A percentile compares a stretch with the other conserved stretches of the same genome.
Evolutionary conservation across 2,329 filamentous ascomycete genomes (phyloP).

Genomic region (Colletotrichum cereale): DNA sequence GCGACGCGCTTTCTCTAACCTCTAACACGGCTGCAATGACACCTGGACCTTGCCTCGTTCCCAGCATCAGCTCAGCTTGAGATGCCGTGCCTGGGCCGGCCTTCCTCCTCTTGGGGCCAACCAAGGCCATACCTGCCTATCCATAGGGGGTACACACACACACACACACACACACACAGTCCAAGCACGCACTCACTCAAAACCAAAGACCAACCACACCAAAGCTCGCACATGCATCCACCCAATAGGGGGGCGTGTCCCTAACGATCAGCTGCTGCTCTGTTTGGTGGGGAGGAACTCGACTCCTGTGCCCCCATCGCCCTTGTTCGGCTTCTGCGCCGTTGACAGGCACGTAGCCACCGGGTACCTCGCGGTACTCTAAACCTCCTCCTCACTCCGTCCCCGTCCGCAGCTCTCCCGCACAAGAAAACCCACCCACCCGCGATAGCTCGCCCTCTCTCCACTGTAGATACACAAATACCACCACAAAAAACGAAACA

Average conservation of each 20-base stretch:
- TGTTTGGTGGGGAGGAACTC: not conserved
- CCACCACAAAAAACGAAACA: not conserved
- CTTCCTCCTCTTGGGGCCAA: not conserved
- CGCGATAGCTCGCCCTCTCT: slow-evolving; percentile 1
- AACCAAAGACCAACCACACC: not conserved
- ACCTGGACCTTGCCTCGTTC: not conserved
- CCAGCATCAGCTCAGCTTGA: slow-evolving; percentile 5
- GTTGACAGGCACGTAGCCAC: slow-evolving; percentile 2
- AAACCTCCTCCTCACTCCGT: not conserved
- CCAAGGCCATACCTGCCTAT: too few relatives aligned
- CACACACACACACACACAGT: too few relatives aligned
- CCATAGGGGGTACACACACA: too few relatives aligned
- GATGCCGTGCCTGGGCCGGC: not conserved
- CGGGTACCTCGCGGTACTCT: slow-evolving; percentile 6
- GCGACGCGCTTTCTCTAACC: slow-evolving; percentile 4
- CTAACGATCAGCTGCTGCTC: not conserved
- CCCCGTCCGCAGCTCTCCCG: slow-evolving; percentile 5
- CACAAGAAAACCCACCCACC: not conserved
- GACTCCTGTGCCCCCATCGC: not conserved
- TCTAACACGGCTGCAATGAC: not conserved
- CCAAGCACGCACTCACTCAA: not conserved
- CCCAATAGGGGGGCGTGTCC: not conserved
- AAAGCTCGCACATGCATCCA: not conserved
- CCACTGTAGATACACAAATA: slow-evolving; percentile 19
- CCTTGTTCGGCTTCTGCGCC: not conserved